Evolutionary conservation across 805 yeast genomes (phyloP).

Genomic region (Kuraishia capsulata): DNA sequence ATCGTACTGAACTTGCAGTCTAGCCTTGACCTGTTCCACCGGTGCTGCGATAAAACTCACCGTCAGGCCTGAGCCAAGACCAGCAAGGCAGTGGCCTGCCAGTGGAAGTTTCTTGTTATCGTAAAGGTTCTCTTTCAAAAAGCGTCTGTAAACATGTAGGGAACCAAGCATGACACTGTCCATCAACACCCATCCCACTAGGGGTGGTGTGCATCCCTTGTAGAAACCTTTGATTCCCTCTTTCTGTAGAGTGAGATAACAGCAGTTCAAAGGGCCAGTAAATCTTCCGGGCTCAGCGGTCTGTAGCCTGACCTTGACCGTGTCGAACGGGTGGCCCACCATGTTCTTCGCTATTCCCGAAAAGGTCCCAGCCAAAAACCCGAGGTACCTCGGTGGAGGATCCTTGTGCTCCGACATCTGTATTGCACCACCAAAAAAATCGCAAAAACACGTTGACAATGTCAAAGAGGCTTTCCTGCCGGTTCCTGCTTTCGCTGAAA

Average conservation of each 20-base stretch:
- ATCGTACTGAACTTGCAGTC: slow-evolving; percentile 85
- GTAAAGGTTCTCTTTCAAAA: slow-evolving; percentile 57
- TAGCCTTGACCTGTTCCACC: slow-evolving; percentile 80
- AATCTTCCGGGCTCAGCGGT: slow-evolving; percentile 62
- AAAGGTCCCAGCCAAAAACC: slow-evolving; percentile 83
- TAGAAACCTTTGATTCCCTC: slow-evolving; percentile 80
- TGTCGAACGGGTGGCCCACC: slow-evolving; percentile 92
- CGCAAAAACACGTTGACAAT: too few species aligned
- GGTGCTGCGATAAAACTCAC: slow-evolving; percentile 96
- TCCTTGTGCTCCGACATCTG: slow-evolving; percentile 1
- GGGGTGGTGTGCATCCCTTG: slow-evolving; percentile 88
- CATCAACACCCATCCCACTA: slow-evolving; percentile 91
- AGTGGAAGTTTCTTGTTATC: slow-evolving; percentile 59
- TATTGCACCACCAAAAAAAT: too few species aligned
- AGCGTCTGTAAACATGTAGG: slow-evolving; percentile 63
- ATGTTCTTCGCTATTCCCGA: slow-evolving; percentile 82
- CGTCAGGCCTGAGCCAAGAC: slow-evolving; percentile 83
- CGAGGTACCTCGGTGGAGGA: slow-evolving; percentile 46
- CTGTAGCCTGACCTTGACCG: slow-evolving; percentile 80
- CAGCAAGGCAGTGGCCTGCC: slow-evolving; percentile 66
- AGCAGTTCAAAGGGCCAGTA: slow-evolving; percentile 78
- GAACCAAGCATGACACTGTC: slow-evolving; percentile 89
- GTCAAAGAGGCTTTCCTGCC: too few species aligned
- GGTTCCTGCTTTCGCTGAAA: too few species aligned
- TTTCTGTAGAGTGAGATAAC: slow-evolving; percentile 54